phyloP scores from a whole-genome alignment of 768 basidiomycete genomes.

The Lenzites betulinus region DNA sequence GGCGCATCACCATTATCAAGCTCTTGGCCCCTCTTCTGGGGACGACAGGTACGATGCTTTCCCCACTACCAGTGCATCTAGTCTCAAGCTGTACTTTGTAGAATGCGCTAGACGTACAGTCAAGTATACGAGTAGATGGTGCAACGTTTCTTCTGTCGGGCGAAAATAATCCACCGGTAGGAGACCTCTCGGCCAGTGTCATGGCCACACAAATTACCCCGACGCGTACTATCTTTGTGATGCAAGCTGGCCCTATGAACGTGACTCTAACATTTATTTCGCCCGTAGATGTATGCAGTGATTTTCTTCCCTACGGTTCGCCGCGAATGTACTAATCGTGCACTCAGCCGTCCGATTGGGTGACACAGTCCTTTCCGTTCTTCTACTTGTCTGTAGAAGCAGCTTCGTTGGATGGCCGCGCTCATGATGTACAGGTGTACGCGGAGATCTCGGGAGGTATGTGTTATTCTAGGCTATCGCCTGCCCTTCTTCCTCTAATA shows the following conservation, averaged over 20 bases:
- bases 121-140: conserved; percentile 19
- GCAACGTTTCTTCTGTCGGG: conserved; percentile 20
- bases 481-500: too few species aligned
- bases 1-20: conserved; percentile 6
- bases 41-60: neutral
- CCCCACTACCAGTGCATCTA: too few species aligned
- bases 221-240: conserved; percentile 35
- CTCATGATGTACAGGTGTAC: conserved; percentile 40
- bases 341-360: conserved; percentile 37
- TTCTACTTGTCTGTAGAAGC: conserved; percentile 39
- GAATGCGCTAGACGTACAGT: conserved; percentile 17
- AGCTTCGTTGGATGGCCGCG: conserved; percentile 32
- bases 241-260: conserved; percentile 38
- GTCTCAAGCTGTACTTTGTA: neutral
- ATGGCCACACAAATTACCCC: conserved; percentile 34
- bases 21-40: conserved; percentile 26
- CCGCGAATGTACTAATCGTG: neutral
- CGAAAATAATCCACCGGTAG: neutral
- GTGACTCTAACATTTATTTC: conserved; percentile 40
- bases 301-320: neutral
- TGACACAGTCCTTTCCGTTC: conserved; percentile 42
- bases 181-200: conserved; percentile 16
- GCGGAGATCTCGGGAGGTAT: conserved; percentile 41
- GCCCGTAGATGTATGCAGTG: conserved; percentile 38
- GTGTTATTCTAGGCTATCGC: neutral